These are phyloP conservation scores for Tetracladium maxilliforme DNA, from an alignment of 2,329 filamentous ascomycete species.

Conservation along the genomic window DNA sequence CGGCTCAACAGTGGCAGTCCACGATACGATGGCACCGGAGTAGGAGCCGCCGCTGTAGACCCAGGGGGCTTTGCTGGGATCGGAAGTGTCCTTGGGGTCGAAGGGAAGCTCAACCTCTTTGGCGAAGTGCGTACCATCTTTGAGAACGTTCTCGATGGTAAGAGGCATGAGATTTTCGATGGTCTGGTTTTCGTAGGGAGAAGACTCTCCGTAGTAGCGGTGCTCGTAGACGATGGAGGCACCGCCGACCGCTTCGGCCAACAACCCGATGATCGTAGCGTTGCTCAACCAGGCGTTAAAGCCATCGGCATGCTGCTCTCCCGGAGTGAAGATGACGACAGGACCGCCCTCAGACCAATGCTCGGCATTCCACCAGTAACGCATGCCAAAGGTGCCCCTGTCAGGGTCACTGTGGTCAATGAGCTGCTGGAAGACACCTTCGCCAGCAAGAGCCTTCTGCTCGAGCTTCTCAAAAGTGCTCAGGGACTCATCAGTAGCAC, in stretches of 20 bases:
- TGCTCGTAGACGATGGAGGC: constrained; percentile 41
- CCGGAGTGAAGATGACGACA: constrained; percentile 34
- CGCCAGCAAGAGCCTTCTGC: too few species aligned
- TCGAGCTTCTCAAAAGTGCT: too few species aligned
- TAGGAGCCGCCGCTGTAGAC: constrained; percentile 40
- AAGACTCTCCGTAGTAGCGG: constrained; percentile 41
- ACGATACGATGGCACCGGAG: constrained; percentile 37
- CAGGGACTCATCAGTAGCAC: too few species aligned
- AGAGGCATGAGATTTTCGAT: constrained; percentile 37
- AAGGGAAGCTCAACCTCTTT: constrained; percentile 36
- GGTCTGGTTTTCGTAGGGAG: constrained; percentile 32
- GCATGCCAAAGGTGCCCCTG: constrained; percentile 38
- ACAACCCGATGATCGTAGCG: constrained; percentile 28
- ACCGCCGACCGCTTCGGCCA: constrained; percentile 34
- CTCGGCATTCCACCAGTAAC: constrained; percentile 34
- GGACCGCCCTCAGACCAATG: constrained; percentile 38
- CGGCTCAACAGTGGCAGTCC: constrained; percentile 34
- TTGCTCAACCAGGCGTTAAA: constrained; percentile 36
- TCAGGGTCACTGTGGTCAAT: constrained; percentile 41
- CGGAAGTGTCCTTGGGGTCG: constrained; percentile 27
- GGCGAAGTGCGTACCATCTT: constrained; percentile 38
- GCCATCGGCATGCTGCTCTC: constrained; percentile 28
- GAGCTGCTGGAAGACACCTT: constrained; percentile 34
- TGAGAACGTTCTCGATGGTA: constrained; percentile 35
- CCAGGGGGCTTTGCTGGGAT: constrained; percentile 38